Evolutionary conservation across 495 filamentous ascomycete genomes (phyloP).

Genomic region (Rostrohypoxylon terebratum): DNA sequence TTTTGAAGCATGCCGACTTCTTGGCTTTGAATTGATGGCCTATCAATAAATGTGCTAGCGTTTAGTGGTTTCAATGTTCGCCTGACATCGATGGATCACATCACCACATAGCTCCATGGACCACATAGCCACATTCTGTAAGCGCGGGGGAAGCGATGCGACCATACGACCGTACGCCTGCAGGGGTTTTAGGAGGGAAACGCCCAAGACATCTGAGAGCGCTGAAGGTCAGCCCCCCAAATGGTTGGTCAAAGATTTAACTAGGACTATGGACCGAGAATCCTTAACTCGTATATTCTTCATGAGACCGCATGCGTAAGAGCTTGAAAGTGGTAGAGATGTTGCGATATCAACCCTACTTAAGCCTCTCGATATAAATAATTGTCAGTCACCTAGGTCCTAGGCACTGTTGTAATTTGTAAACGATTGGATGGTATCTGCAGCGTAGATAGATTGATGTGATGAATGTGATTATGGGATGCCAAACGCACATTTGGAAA

Average conservation of each 20-base stretch:
- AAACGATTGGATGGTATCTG: neutral
- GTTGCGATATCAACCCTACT: neutral
- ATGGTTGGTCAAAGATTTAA: conserved; percentile 20
- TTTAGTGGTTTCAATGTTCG: conserved; percentile 26
- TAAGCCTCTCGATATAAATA: too few relatives aligned
- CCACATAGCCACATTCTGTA: conserved; percentile 39
- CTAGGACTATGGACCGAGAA: conserved; percentile 24
- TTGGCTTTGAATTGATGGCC: conserved; percentile 1
- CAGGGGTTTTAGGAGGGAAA: conserved; percentile 21
- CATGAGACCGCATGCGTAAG: neutral
- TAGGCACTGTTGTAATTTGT: neutral
- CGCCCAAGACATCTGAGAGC: conserved; percentile 4
- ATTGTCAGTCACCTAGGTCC: too few relatives aligned
- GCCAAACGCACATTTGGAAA: too few relatives aligned
- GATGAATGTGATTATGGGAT: too few relatives aligned
- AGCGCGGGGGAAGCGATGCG: conserved; percentile 40
- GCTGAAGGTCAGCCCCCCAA: conserved; percentile 25
- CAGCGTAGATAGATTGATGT: too few relatives aligned
- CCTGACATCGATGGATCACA: too few relatives aligned
- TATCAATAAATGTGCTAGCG: conserved; percentile 17
- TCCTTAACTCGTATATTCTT: neutral
- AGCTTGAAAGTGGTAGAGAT: neutral
- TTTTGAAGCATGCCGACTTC: conserved; percentile 7
- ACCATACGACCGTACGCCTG: conserved; percentile 29
- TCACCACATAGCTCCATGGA: too few relatives aligned